These are phyloP conservation scores for Rhododendron ferrugineum DNA, from an alignment of 148 eudicot genomes.

Conservation along the genomic window DNA sequence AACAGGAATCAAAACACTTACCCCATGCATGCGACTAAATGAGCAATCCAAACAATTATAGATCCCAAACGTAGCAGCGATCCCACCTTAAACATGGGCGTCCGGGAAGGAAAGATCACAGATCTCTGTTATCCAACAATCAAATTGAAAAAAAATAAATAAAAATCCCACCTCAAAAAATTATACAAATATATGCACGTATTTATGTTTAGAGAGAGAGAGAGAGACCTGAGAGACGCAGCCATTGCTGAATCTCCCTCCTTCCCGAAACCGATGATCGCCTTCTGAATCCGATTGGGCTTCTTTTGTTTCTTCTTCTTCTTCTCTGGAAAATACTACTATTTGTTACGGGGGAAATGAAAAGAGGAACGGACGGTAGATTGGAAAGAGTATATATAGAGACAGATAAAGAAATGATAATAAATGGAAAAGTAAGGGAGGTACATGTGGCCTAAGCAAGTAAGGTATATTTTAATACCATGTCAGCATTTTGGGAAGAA, in stretches of 20 bases:
- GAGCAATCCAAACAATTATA: constrained; percentile 22
- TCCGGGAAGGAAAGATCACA: constrained; percentile 15
- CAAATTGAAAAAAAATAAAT: neutral
- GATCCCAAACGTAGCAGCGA: constrained; percentile 25
- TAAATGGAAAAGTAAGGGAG: neutral
- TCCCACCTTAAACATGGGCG: constrained; percentile 29
- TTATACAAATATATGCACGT: neutral
- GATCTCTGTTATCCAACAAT: constrained; percentile 9
- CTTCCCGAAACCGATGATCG: constrained; percentile 10
- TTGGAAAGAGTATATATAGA: neutral
- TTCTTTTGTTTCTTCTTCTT: neutral
- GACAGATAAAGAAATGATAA: neutral
- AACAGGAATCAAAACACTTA: constrained; percentile 16
- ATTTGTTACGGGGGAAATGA: neutral
- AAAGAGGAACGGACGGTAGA: no score
- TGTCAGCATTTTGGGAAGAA: neutral
- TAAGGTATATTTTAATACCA: neutral
- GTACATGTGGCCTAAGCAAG: neutral
- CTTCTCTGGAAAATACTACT: neutral
- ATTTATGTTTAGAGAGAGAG: neutral
- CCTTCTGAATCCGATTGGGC: constrained; percentile 9
- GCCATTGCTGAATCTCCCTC: constrained; percentile 1
- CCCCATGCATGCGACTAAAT: constrained; percentile 39
- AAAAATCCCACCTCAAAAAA: neutral
- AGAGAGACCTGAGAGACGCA: constrained; percentile 1